Base-by-base conservation (phyloP, 805 yeast species). In the Barnettozyma botsteinii region DNA sequence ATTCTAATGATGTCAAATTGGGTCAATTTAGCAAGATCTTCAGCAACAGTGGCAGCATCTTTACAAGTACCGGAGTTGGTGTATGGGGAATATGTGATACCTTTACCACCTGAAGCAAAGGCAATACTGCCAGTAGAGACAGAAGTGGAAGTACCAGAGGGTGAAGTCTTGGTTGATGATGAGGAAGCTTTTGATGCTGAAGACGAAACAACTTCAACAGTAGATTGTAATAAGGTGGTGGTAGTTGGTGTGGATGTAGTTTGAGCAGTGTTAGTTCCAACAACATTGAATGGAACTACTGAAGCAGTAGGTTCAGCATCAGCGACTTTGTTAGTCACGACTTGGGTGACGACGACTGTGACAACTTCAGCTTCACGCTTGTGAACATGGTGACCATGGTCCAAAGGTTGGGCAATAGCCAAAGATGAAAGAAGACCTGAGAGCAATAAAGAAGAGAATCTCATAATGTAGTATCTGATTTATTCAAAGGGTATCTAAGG, bases 61-160 rank as follows among this genome's bases (percentile, higher is more conserved):
- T 79, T 78, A 62, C 86, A 79, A 25, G 67, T 55, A 42, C 81
- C 78, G 42, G 65, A 56, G 48, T 69, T 64, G 34, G 75, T 61
- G 65, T 79, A 79, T 35, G 85, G 85, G 13, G 85, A 72, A 62
- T 79, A 79, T 28, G 84, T 72, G 53, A 79, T 74, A 60, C 85
- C 86, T 53, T 73, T 76, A 10, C 48, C 60, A 42, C 73, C 72
- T 19, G 66, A 67, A 57, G 58, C 46, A 31, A 45, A 46, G 15
- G 12, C 14, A 21, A 28, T 28, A 19, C 24, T 15, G 9, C 10
- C 51, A 41, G 56, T 62, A 49, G 45, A 60, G 22, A 60, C 39
- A 25, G 65, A 45, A 18, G 60, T 46, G 5, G 67, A 37, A n/a
- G 69, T 29, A 25, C 66, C 35, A 12, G 67, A 36, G 17, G 68